Evolutionary conservation across 139 green algal species (phyloP).

Genomic region (Mesotaenium endlicherianum): DNA sequence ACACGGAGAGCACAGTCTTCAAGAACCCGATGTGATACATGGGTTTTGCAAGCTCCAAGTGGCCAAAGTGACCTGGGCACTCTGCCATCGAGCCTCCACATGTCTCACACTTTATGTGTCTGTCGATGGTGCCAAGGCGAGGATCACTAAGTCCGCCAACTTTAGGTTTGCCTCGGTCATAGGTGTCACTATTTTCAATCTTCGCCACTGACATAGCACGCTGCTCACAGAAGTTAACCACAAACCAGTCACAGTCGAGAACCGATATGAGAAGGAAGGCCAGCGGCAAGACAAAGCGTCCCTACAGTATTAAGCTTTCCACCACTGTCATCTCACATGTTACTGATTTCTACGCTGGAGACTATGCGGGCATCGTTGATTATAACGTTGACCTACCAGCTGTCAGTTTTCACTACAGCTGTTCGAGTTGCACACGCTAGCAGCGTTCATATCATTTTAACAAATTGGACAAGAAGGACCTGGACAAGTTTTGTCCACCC

Average conservation of each 20-base stretch:
- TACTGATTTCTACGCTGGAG: background rate
- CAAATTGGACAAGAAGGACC: too few relatives aligned
- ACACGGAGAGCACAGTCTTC: constrained; percentile 84
- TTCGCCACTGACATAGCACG: constrained; percentile 54
- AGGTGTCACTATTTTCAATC: constrained; percentile 69
- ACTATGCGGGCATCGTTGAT: background rate
- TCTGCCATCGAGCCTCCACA: constrained; percentile 60
- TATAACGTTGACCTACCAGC: background rate
- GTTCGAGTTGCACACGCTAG: too few relatives aligned
- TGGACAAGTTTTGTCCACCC: too few relatives aligned
- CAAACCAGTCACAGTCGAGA: background rate
- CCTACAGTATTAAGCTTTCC: background rate
- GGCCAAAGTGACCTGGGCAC: constrained; percentile 96
- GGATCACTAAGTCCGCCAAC: constrained; percentile 85
- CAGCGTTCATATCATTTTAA: too few relatives aligned
- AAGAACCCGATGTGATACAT: constrained; percentile 97
- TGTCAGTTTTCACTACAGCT: background rate
- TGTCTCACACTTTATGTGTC: constrained; percentile 54
- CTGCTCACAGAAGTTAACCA: constrained; percentile 34
- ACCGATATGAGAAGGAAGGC: background rate
- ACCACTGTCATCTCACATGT: background rate
- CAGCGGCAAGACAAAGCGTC: background rate
- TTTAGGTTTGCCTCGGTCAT: constrained; percentile 87
- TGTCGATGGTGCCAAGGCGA: constrained; percentile 86
- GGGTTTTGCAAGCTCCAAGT: constrained; percentile 93